phyloP scores from a whole-genome alignment of 164 flowering plant species.

The Nymphaea colorata region DNA sequence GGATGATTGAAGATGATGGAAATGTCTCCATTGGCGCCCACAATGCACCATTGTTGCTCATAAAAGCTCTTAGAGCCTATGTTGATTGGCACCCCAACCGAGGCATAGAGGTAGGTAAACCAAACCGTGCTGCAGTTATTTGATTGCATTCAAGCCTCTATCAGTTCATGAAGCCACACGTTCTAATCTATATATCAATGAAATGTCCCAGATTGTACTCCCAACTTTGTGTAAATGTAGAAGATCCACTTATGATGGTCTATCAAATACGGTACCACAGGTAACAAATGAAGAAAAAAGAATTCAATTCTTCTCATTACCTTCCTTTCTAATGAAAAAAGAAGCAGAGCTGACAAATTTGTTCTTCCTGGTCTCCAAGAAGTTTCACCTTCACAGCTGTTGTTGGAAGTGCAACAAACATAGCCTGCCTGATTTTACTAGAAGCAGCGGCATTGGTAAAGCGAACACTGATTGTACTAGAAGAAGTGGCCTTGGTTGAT shows the following conservation, averaged over 20 bases:
- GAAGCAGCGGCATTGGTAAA: not conserved
- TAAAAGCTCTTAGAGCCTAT: not conserved
- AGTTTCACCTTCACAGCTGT: slow-evolving; percentile 92
- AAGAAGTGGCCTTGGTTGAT: no score
- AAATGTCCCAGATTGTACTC: slow-evolving; percentile 62
- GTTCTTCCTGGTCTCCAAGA: slow-evolving; percentile 85
- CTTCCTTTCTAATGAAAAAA: slow-evolving; percentile 80
- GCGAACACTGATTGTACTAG: not conserved
- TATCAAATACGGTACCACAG: not conserved
- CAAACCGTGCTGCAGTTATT: slow-evolving; percentile 78
- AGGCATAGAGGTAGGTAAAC: slow-evolving; percentile 51
- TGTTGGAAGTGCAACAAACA: slow-evolving; percentile 65
- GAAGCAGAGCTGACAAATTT: slow-evolving; percentile 56
- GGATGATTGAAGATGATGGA: slow-evolving; percentile 22
- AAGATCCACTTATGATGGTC: not conserved
- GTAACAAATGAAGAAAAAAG: not conserved
- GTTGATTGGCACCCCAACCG: slow-evolving; percentile 11
- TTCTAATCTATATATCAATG: slow-evolving; percentile 54
- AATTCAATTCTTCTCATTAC: slow-evolving; percentile 13
- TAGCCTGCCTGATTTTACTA: slow-evolving; percentile 61
- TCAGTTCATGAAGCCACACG: slow-evolving; percentile 60
- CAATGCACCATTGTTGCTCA: not conserved
- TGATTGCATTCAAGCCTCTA: slow-evolving; percentile 88
- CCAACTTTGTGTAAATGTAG: slow-evolving; percentile 87
- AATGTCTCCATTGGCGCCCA: slow-evolving; percentile 16